These are phyloP conservation scores for Escallonia herrerae DNA, from an alignment of 129 eudicot species.

Conservation along the genomic window DNA sequence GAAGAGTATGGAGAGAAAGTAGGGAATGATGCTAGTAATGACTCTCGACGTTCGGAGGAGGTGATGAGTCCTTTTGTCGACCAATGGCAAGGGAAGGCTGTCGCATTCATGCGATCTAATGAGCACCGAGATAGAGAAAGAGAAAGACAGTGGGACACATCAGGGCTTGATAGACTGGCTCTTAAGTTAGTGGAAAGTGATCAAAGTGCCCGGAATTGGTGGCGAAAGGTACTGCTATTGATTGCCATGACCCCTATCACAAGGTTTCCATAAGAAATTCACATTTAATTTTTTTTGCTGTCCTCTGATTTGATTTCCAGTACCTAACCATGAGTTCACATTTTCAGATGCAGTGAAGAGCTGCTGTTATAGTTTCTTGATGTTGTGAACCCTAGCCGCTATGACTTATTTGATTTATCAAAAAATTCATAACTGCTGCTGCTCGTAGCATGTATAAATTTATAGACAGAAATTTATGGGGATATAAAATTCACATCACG, in stretches of 20 bases:
- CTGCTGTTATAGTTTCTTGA: too few relatives aligned
- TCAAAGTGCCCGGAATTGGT: constrained; percentile 70
- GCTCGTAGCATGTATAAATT: too few relatives aligned
- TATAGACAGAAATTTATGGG: too few relatives aligned
- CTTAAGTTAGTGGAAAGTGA: constrained; percentile 82
- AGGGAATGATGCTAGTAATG: constrained; percentile 29
- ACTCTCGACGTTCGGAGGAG: constrained; percentile 28
- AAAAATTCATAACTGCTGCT: too few relatives aligned
- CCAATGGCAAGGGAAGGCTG: constrained; percentile 85
- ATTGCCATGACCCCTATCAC: background rate
- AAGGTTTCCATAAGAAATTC: too few relatives aligned
- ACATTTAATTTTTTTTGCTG: too few relatives aligned
- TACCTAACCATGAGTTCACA: too few relatives aligned
- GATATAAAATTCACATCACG: too few relatives aligned
- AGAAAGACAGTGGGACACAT: constrained; percentile 65
- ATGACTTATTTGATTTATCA: too few relatives aligned
- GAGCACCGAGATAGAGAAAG: constrained; percentile 52
- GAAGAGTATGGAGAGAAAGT: constrained; percentile 33
- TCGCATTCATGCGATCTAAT: constrained; percentile 73
- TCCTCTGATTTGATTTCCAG: too few relatives aligned
- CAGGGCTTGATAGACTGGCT: constrained; percentile 73
- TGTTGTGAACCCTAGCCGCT: too few relatives aligned
- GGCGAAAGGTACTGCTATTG: constrained; percentile 68
- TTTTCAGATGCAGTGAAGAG: too few relatives aligned
- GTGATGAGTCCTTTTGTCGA: constrained; percentile 75